A percentile compares a stretch with the other conserved stretches of the same genome.
phyloP scores from a whole-genome alignment of 306 rosid genomes.

The Purshia tridentata region DNA sequence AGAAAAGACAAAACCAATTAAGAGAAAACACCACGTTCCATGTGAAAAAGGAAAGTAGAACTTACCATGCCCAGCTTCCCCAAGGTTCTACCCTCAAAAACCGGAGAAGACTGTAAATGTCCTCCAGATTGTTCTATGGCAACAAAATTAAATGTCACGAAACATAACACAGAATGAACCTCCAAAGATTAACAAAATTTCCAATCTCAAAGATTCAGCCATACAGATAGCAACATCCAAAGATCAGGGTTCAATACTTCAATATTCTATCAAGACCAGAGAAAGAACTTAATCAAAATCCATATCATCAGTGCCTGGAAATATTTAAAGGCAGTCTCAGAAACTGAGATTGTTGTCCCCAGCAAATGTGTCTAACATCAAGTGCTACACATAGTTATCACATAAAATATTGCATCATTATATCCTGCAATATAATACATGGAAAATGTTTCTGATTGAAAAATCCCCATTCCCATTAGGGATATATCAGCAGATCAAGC shows the following conservation, averaged over 20 bases:
- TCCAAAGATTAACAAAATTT: constrained; percentile 15
- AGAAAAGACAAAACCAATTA: neutral
- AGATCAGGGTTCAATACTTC: neutral
- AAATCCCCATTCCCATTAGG: too few relatives aligned
- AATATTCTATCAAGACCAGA: neutral
- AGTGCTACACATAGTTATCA: neutral
- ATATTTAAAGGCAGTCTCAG: neutral
- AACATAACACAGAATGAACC: constrained; percentile 22
- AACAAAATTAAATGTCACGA: constrained; percentile 41
- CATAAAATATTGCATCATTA: too few relatives aligned
- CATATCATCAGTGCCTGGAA: neutral
- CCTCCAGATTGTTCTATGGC: constrained; percentile 82
- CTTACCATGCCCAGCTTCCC: constrained; percentile 98
- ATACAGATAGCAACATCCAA: neutral
- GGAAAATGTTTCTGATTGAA: too few relatives aligned
- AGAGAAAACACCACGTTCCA: neutral
- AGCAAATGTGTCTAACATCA: neutral
- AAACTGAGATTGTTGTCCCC: neutral
- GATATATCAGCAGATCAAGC: too few relatives aligned
- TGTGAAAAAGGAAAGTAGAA: constrained; percentile 8
- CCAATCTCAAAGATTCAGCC: neutral
- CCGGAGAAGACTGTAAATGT: constrained; percentile 91
- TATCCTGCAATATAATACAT: too few relatives aligned
- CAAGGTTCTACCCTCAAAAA: constrained; percentile 94
- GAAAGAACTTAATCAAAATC: neutral